phyloP scores from a whole-genome alignment of 345 rosid species.

The Reutealis trisperma region DNA sequence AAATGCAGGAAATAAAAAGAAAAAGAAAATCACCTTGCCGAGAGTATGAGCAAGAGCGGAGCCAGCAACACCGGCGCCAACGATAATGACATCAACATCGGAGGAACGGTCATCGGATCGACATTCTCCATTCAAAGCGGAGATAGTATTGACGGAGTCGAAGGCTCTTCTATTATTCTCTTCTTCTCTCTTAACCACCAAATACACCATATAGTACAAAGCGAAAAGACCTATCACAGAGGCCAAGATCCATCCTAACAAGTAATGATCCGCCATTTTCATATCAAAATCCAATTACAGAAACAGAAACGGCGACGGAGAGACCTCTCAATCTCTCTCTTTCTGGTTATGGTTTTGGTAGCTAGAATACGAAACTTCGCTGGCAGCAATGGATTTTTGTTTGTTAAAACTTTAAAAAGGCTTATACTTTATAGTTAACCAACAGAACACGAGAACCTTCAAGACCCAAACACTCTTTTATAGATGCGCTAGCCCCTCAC shows the following conservation, averaged over 20 bases:
- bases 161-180: background rate
- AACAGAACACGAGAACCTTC: slow-evolving; percentile 5
- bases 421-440: background rate
- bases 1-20: background rate
- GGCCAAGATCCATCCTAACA: slow-evolving; percentile 23
- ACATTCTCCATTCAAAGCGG: slow-evolving; percentile 19
- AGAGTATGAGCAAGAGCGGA: slow-evolving; percentile 32
- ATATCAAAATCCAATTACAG: background rate
- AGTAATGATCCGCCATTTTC: slow-evolving; percentile 23
- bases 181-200: slow-evolving; percentile 9
- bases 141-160: slow-evolving; percentile 9
- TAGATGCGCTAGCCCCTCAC: slow-evolving; percentile 7
- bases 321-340: background rate
- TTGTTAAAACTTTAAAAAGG: too few relatives aligned
- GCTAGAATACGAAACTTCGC: background rate
- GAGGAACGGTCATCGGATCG: slow-evolving; percentile 15
- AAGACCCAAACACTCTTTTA: slow-evolving; percentile 14
- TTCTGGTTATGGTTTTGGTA: background rate
- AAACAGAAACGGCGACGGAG: background rate
- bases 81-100: slow-evolving; percentile 19
- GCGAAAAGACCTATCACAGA: slow-evolving; percentile 12
- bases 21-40: slow-evolving; percentile 20
- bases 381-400: slow-evolving; percentile 19
- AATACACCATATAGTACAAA: background rate
- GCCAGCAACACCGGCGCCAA: slow-evolving; percentile 34